Evolutionary conservation across 202 grass and related monocot species (phyloP), one percentile per base, ranked within the genome.

Genomic region (Hordeum pubiflorum): DNA sequence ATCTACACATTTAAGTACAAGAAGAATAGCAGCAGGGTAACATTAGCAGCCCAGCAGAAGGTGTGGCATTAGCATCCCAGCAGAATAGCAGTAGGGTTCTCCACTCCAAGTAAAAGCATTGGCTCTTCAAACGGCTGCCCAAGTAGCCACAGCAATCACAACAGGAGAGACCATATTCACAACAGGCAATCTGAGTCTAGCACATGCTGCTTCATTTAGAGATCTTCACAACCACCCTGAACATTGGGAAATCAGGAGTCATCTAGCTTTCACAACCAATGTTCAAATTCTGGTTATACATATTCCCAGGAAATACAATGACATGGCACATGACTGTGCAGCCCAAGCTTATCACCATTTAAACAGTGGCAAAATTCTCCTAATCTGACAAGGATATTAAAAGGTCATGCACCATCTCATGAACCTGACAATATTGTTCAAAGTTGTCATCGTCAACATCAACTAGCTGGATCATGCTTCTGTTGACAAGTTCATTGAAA

Each of bases 351-450:
- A 7, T 52, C 48, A 50, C 14, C 44, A 0, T 50, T 6, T 50
- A 50, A 50, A 50, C 14, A 17, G 14, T 2, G 44, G 44, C 1
- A 17, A 50, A 50, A 50, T 0, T 50, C 44, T 50, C 44, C 44
- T 50, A 50, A 2, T 50, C 44, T 75, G 81, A 64, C n/a, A 75
- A 41, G 48, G 58, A 84, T 77, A 58, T 50, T 5, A 84, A 29
- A 32, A 84, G 32, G 18, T 68, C 67, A 7, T 52, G 72, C 18
- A 84, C 72, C 81, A 84, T 58, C 21, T 14, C 69, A 15, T 84
- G 81, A 21, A 84, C 55, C 20, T 11, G 55, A 23, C 55, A 58
- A 23, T 58, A 58, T 11, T 4, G 55, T 23, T 22, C 55, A 58
- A 20, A 22, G n/a, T 18, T 23, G 18, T 10, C 55, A 58, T 23